Conservation (phyloP, 192 early-diverging fungal genomes). For the Lobosporangium transversale region DNA sequence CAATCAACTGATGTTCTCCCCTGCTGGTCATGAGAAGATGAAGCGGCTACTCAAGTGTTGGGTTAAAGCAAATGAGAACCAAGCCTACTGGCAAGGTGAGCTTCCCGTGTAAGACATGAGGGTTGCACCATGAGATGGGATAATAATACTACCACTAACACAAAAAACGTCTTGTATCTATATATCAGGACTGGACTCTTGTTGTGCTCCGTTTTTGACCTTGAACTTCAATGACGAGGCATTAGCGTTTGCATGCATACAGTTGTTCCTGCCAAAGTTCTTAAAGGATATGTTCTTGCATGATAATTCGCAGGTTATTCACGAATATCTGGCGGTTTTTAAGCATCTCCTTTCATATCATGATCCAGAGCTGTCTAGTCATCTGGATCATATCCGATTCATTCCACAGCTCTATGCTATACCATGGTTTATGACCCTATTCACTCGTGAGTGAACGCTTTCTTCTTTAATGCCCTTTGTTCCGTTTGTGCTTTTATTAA, state of each 20-base stretch:
- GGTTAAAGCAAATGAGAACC: conserved; percentile 65
- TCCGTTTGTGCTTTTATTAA: background rate
- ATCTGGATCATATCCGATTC: conserved; percentile 70
- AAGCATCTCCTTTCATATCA: conserved; percentile 73
- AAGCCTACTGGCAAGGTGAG: conserved; percentile 86
- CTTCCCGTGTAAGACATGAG: no score
- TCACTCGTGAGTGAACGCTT: conserved; percentile 75
- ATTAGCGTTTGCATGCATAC: conserved; percentile 73
- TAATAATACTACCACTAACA: no score
- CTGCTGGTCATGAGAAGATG: conserved; percentile 69
- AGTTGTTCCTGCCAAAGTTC: conserved; percentile 72
- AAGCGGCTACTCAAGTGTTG: conserved; percentile 68
- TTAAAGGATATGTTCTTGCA: conserved; percentile 75
- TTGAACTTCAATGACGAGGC: conserved; percentile 82
- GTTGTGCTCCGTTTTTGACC: conserved; percentile 79
- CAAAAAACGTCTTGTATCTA: background rate
- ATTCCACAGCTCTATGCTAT: conserved; percentile 81
- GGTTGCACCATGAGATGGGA: no score
- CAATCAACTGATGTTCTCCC: conserved; percentile 69
- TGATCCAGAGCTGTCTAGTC: conserved; percentile 77
- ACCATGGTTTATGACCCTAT: conserved; percentile 86
- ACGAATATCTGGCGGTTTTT: conserved; percentile 75
- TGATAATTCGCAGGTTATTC: conserved; percentile 76
- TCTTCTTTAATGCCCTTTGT: background rate
- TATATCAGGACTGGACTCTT: conserved; percentile 71